These are phyloP conservation scores for Leptomonas pyrrhocoris DNA, from an alignment of 208 protist genomes.

Conservation along the genomic window DNA sequence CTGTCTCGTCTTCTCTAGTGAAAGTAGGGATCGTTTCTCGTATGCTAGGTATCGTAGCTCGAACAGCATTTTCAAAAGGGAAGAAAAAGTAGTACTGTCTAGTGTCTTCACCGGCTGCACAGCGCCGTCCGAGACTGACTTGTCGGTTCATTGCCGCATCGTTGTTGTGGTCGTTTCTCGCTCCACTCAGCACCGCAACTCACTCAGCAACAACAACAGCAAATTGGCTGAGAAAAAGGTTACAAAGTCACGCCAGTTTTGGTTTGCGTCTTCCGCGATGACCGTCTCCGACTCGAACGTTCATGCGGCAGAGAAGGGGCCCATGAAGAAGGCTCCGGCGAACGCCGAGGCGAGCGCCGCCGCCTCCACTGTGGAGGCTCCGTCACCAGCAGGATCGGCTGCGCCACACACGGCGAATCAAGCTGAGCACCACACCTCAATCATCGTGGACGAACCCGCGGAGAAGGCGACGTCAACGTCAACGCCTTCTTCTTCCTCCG, in stretches of 20 bases:
- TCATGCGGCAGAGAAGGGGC: not conserved
- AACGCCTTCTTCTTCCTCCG: not conserved
- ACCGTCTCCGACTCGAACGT: slow-evolving; percentile 11
- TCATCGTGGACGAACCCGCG: not conserved
- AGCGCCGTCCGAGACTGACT: too few relatives aligned
- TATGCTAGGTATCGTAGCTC: too few relatives aligned
- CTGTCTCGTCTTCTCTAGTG: too few relatives aligned
- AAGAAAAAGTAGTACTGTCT: too few relatives aligned
- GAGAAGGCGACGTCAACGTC: not conserved
- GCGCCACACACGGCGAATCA: not conserved
- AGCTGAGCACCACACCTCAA: slow-evolving; percentile 1
- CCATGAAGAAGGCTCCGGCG: not conserved
- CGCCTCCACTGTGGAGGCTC: not conserved
- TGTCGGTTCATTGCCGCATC: too few relatives aligned
- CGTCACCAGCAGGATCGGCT: not conserved
- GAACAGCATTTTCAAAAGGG: too few relatives aligned
- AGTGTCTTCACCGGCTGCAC: too few relatives aligned
- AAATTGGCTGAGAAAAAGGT: not conserved
- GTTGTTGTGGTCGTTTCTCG: too few relatives aligned
- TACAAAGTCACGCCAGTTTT: not conserved
- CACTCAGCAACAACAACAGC: too few relatives aligned
- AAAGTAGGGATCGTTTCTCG: too few relatives aligned
- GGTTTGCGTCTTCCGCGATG: not conserved
- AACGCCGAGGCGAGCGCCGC: not conserved
- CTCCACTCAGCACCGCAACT: too few relatives aligned